These are phyloP conservation scores for Solanum hybrid DNA, from an alignment of 305 asterid genomes.

Conservation along the genomic window DNA sequence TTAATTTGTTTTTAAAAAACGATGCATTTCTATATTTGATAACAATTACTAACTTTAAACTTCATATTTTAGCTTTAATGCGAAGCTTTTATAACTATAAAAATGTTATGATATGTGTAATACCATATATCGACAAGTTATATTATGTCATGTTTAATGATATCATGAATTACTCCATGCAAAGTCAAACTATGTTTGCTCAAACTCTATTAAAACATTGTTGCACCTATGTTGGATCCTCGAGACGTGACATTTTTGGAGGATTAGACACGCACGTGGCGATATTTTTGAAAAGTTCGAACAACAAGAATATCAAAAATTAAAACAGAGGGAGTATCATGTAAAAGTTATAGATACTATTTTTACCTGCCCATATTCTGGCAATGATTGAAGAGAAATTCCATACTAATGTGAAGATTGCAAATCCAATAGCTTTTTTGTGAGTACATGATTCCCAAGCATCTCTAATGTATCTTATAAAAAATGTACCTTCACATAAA, in stretches of 20 bases:
- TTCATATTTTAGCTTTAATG: not conserved
- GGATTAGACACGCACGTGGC: not conserved
- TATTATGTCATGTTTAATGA: not conserved
- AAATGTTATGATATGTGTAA: not conserved
- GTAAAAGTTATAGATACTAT: not conserved
- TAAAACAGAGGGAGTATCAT: not conserved
- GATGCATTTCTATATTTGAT: not conserved
- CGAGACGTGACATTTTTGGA: not conserved
- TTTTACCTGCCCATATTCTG: conserved; percentile 50
- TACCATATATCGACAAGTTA: not conserved
- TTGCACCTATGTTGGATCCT: not conserved
- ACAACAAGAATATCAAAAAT: not conserved
- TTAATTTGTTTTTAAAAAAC: not conserved
- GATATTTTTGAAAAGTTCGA: not conserved
- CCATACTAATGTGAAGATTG: conserved; percentile 63
- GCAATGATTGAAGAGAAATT: conserved; percentile 55
- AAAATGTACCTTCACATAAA: conserved; percentile 44
- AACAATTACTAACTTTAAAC: not conserved
- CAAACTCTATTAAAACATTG: no score
- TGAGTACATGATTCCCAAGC: conserved; percentile 80
- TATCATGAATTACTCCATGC: not conserved
- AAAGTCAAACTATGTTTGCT: not conserved
- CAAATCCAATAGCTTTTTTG: conserved; percentile 75
- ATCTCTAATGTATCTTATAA: conserved; percentile 45
- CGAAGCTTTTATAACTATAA: not conserved